These are phyloP conservation scores for Dryas drummondii DNA, from an alignment of 306 rosid genomes.

Conservation along the genomic window DNA sequence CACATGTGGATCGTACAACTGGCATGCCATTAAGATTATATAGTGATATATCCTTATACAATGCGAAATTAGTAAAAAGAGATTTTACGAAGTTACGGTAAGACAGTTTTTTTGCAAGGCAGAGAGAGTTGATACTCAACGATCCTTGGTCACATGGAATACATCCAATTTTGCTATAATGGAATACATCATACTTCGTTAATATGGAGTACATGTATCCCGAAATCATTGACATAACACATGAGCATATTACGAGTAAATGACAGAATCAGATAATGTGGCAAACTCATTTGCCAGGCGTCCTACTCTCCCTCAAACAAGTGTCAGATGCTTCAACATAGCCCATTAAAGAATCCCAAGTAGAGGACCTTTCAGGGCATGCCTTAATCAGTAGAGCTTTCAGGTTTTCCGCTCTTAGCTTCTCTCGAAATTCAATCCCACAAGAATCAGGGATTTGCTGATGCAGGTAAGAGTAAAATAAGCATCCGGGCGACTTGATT, in stretches of 20 bases:
- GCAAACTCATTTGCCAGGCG: neutral
- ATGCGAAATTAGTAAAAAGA: neutral
- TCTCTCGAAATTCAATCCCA: slow-evolving; percentile 38
- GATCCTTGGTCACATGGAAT: neutral
- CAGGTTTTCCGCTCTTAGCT: slow-evolving; percentile 50
- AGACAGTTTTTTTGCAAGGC: neutral
- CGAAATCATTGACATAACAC: neutral
- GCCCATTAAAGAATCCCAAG: slow-evolving; percentile 47
- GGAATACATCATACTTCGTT: no score
- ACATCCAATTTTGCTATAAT: neutral
- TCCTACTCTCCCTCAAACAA: neutral
- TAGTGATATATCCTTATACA: no score
- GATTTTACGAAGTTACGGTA: neutral
- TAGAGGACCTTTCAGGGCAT: slow-evolving; percentile 56
- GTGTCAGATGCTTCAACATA: neutral
- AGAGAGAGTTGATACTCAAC: neutral
- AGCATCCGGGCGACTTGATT: slow-evolving; percentile 14
- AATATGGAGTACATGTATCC: neutral
- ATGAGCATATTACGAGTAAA: neutral
- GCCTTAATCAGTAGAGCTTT: slow-evolving; percentile 48
- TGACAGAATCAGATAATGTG: neutral
- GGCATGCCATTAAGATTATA: no score
- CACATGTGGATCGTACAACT: no score
- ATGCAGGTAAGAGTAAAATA: slow-evolving; percentile 32
- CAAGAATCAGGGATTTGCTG: slow-evolving; percentile 59